Conservation (phyloP, 1,284 basidiomycete genomes). For the Sanghuangporus weigelae region DNA sequence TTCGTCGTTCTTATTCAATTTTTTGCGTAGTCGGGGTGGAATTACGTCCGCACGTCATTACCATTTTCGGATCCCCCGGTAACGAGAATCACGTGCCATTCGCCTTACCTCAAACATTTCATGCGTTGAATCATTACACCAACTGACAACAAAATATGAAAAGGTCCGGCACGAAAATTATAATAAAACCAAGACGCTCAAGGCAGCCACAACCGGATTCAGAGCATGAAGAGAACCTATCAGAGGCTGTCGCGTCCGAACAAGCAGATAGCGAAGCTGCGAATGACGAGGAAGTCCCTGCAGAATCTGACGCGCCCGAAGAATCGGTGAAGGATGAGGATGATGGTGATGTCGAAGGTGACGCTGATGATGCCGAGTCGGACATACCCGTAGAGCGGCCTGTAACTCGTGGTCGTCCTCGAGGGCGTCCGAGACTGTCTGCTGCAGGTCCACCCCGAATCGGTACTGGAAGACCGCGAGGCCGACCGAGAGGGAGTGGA, state of each 20-base stretch:
- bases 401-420: conserved; percentile 34
- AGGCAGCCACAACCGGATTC: conserved; percentile 25
- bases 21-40: background rate
- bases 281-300: conserved; percentile 15
- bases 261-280: conserved; percentile 19
- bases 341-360: conserved; percentile 21
- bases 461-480: conserved; percentile 10
- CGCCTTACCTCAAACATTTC: background rate
- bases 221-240: conserved; percentile 14
- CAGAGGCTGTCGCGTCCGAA: conserved; percentile 5
- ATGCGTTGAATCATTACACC: too few relatives aligned
- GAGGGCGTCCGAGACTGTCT: conserved; percentile 25
- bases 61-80: background rate
- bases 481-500: conserved; percentile 16
- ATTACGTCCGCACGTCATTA: background rate
- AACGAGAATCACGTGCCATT: background rate
- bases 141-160: conserved; percentile 13
- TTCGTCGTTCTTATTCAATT: background rate
- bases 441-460: background rate
- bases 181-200: conserved; percentile 43
- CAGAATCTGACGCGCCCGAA: conserved; percentile 18
- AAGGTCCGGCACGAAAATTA: conserved; percentile 36
- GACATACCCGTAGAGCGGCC: conserved; percentile 17
- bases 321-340: conserved; percentile 16
- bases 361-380: conserved; percentile 15